Base-by-base conservation (phyloP, 2,329 filamentous ascomycete genomes). In the Neofusicoccum laricinum region DNA sequence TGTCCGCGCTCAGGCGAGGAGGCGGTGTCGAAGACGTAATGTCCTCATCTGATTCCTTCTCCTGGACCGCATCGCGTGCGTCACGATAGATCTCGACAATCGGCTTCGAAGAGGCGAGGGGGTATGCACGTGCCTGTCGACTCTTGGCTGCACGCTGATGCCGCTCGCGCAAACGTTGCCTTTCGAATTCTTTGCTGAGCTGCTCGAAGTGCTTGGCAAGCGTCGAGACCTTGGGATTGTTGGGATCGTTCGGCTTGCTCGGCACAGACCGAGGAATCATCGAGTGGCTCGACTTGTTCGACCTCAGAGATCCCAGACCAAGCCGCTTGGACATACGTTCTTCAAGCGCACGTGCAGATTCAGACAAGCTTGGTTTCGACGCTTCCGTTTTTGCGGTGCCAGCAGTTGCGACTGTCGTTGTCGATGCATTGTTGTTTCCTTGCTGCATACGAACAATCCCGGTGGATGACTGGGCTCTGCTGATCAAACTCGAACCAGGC, bases 11-110 rank as follows among this genome's bases (percentile, higher is more conserved):
- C 19, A 67, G 67, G 51, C 69, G 72, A 68, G 66, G 72, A 46
- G 66, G 74, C 57, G 73, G 76, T 64, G 41, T 70, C 38, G 38
- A 66, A 66, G 43, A 69, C 76, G 70, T 72, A 7, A 81, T 77
- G 43, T 90, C 87, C 62, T 92, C 90, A 48, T 90, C 86, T 0
- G 83, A 85, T 14, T 87, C 87, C 57, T 86, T 86, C 72, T 96
- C 93, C 69, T 93, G 90, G 11, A 97, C 93, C 19, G 96, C 95
- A 76, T 97, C 93, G 64, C 93, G 89, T 4, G 97, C 92, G 75
- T 97, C 92, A 69, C 91, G 90, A 74, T 98, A 99, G 8, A 99
- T 93, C 76, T 98, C 92, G 15, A 99, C 93, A 66, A 96, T 94
- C 6, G 95, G 93, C 71, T 93, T 95, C n/a, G 94, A 96, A 17